Evolutionary conservation across 2,329 filamentous ascomycete species (phyloP).

Genomic region (Trichoderma breve): DNA sequence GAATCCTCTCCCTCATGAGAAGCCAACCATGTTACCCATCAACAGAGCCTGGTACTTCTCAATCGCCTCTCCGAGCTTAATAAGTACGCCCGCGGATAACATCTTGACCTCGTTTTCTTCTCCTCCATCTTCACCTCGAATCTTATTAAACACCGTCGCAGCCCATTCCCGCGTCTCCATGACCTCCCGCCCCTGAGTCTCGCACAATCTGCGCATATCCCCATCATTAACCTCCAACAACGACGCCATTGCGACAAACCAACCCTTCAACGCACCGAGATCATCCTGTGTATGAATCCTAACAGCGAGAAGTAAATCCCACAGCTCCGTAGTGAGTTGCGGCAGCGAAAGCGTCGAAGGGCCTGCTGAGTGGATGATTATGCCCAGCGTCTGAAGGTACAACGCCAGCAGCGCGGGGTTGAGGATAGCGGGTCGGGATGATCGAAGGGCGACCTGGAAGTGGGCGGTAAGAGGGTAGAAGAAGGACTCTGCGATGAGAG

Average conservation of each 20-base stretch:
- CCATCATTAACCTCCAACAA: conserved; percentile 78
- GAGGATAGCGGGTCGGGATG: conserved; percentile 59
- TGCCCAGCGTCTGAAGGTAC: conserved; percentile 80
- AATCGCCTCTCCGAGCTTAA: conserved; percentile 76
- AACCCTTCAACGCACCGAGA: conserved; percentile 64
- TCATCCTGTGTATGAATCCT: conserved; percentile 61
- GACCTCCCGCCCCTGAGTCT: conserved; percentile 70
- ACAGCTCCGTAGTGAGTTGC: conserved; percentile 80
- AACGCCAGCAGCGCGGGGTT: conserved; percentile 73
- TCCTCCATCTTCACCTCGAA: conserved; percentile 48
- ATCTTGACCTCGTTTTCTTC: conserved; percentile 80
- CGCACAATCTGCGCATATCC: conserved; percentile 69
- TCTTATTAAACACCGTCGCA: conserved; percentile 66
- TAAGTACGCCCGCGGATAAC: conserved; percentile 71
- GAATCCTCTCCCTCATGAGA: conserved; percentile 20
- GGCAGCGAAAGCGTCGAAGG: conserved; percentile 73
- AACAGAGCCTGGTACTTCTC: conserved; percentile 76
- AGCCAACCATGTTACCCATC: conserved; percentile 64
- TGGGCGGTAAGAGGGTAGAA: conserved; percentile 84
- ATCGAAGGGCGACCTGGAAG: conserved; percentile 64
- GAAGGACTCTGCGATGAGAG: conserved; percentile 71
- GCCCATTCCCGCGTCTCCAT: conserved; percentile 90
- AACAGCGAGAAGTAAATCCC: conserved; percentile 74
- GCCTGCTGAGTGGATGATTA: conserved; percentile 80
- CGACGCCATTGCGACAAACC: conserved; percentile 76